Conservation (phyloP, 768 basidiomycete species). For the Phanerochaete sordida region DNA sequence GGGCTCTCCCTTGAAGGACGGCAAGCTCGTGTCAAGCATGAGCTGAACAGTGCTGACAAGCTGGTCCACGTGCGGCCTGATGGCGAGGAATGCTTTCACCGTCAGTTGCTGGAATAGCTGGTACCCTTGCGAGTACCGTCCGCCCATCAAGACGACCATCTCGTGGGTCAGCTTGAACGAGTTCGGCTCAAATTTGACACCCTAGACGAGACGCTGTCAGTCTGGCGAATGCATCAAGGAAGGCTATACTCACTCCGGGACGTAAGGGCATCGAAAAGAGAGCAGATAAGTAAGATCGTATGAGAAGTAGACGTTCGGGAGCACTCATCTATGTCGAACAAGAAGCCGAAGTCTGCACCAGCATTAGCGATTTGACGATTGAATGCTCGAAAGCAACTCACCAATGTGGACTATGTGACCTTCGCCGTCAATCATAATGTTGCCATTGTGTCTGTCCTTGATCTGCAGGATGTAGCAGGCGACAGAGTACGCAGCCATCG, state of each 20-base stretch:
- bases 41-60: constrained; percentile 84
- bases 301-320: constrained; percentile 2
- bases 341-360: constrained; percentile 83
- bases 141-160: constrained; percentile 98
- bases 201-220: constrained; percentile 41
- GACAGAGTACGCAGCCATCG: constrained; percentile 98
- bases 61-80: constrained; percentile 91
- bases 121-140: constrained; percentile 90
- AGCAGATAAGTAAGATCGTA: constrained; percentile 25
- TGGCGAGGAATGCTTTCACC: constrained; percentile 94
- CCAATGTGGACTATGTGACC: constrained; percentile 97
- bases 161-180: constrained; percentile 99
- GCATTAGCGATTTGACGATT: not conserved
- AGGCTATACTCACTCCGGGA: constrained; percentile 55
- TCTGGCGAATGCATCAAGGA: not conserved
- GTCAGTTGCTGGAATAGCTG: constrained; percentile 90
- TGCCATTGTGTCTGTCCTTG: constrained; percentile 98
- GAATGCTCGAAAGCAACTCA: constrained; percentile 32
- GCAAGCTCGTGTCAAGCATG: constrained; percentile 93
- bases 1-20: constrained; percentile 94
- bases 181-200: constrained; percentile 97
- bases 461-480: constrained; percentile 98
- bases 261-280: constrained; percentile 37
- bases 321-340: constrained; percentile 98
- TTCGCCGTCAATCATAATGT: constrained; percentile 99